Evolutionary conservation across 257 asterid genomes (phyloP).

Genomic region (Nicotiana noctiflora): DNA sequence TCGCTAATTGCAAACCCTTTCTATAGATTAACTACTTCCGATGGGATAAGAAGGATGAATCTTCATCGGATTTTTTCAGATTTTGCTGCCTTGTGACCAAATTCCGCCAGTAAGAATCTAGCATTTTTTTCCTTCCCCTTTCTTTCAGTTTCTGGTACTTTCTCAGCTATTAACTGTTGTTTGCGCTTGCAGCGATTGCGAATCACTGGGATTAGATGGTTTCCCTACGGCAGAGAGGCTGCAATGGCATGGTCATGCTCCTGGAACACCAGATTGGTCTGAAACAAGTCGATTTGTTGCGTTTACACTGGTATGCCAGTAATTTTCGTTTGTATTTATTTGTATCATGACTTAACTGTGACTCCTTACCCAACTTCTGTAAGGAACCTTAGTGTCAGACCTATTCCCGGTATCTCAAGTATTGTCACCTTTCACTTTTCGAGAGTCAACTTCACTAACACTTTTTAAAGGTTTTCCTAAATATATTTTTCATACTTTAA

Average conservation of each 20-base stretch:
- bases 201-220: constrained; percentile 77
- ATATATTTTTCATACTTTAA: background rate
- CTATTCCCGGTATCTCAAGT: background rate
- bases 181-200: constrained; percentile 54
- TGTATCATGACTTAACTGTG: background rate
- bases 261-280: constrained; percentile 87
- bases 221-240: constrained; percentile 92
- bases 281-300: constrained; percentile 83
- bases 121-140: background rate
- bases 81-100: constrained; percentile 67
- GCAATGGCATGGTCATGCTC: constrained; percentile 91
- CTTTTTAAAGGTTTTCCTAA: background rate
- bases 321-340: background rate
- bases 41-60: constrained; percentile 92
- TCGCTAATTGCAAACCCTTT: constrained; percentile 7
- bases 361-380: background rate
- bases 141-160: constrained; percentile 1
- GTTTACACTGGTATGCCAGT: constrained; percentile 56
- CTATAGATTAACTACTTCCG: constrained; percentile 84
- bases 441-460: background rate
- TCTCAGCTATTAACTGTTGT: constrained; percentile 8
- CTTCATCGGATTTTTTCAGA: constrained; percentile 68
- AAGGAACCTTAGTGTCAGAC: background rate
- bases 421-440: background rate
- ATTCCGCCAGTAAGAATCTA: constrained; percentile 53